Evolutionary conservation across 768 basidiomycete genomes (phyloP).

Genomic region (Ephemerocybe angulata): DNA sequence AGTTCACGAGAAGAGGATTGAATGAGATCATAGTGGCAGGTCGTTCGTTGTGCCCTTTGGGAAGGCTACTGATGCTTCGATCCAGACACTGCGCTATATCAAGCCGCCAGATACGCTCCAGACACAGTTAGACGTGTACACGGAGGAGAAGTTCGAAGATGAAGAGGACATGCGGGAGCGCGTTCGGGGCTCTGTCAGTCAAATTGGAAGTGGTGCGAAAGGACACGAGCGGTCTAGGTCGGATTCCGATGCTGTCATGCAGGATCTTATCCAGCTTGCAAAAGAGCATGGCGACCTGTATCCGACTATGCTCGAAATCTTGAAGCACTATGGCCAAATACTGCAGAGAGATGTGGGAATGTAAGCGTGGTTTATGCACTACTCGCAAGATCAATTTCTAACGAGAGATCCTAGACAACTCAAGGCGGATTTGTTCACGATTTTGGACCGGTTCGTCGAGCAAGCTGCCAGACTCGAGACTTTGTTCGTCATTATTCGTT

Average conservation of each 20-base stretch:
- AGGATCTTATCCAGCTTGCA: conserved; percentile 58
- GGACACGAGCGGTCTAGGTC: conserved; percentile 34
- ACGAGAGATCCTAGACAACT: conserved; percentile 43
- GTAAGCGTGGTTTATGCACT: conserved; percentile 46
- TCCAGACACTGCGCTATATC: conserved; percentile 68
- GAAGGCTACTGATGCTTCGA: background rate
- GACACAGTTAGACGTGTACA: conserved; percentile 78
- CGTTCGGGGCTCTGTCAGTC: conserved; percentile 33
- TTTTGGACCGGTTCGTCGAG: conserved; percentile 64
- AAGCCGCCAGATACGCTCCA: conserved; percentile 69
- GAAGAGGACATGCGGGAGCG: conserved; percentile 79
- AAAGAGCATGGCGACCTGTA: conserved; percentile 62
- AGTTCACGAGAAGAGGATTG: conserved; percentile 75
- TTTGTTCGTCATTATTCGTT: conserved; percentile 44
- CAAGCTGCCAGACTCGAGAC: conserved; percentile 56
- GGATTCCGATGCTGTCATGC: conserved; percentile 53
- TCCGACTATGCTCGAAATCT: conserved; percentile 55
- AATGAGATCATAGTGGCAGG: conserved; percentile 83
- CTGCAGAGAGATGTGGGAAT: conserved; percentile 56
- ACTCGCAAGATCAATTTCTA: background rate
- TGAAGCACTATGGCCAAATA: conserved; percentile 53
- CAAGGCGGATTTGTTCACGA: conserved; percentile 54
- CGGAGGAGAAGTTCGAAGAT: conserved; percentile 88
- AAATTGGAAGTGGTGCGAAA: conserved; percentile 12
- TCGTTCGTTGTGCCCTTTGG: conserved; percentile 13